These are phyloP conservation scores for Westerdykella aurantiaca DNA, from an alignment of 2,329 filamentous ascomycete genomes.

Conservation along the genomic window DNA sequence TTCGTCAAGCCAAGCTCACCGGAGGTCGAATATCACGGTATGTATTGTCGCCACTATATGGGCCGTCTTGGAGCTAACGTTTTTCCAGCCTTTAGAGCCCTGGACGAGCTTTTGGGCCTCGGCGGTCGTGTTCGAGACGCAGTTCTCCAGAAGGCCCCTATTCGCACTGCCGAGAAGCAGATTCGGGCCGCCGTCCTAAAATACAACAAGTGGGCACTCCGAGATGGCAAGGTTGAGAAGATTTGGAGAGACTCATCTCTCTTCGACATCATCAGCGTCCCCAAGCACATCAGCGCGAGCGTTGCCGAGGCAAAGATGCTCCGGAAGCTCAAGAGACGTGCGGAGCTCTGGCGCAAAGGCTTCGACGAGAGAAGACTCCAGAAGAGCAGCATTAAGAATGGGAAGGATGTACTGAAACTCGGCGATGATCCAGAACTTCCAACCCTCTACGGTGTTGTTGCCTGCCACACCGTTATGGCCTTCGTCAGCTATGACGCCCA, in stretches of 20 bases:
- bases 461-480: conserved; percentile 46
- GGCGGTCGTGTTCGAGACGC: conserved; percentile 50
- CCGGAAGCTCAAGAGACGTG: conserved; percentile 41
- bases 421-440: conserved; percentile 30
- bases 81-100: conserved; percentile 46
- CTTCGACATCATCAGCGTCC: conserved; percentile 42
- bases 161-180: conserved; percentile 33
- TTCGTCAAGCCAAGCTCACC: conserved; percentile 42
- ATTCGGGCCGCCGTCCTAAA: conserved; percentile 40
- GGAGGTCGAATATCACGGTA: conserved; percentile 44
- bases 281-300: conserved; percentile 33
- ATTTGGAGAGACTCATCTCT: conserved; percentile 38
- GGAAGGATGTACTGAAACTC: not conserved
- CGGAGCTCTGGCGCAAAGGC: conserved; percentile 38
- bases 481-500: conserved; percentile 48
- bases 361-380: conserved; percentile 21
- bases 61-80: conserved; percentile 7
- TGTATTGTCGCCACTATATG: not conserved
- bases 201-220: conserved; percentile 51
- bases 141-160: conserved; percentile 33
- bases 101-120: conserved; percentile 46
- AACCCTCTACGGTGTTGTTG: conserved; percentile 51
- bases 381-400: not conserved
- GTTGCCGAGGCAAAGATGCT: conserved; percentile 41
- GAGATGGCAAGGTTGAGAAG: conserved; percentile 43